Conservation (phyloP, 495 filamentous ascomycete genomes). For the Neurospora tetraspora region DNA sequence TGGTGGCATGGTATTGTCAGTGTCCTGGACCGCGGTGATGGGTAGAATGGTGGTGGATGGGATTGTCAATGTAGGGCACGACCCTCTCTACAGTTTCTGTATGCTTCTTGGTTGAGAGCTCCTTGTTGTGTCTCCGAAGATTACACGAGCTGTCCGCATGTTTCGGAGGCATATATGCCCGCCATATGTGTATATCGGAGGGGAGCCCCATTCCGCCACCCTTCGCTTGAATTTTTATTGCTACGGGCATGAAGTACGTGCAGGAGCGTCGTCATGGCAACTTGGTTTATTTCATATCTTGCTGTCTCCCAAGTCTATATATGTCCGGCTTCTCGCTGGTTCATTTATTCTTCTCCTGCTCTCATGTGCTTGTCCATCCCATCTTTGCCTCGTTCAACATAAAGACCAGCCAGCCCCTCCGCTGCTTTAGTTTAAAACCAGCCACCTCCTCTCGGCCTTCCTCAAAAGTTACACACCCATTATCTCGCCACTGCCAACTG, state of each 20-base stretch:
- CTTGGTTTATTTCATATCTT: background rate
- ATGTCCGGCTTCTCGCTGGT: background rate
- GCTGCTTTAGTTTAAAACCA: background rate
- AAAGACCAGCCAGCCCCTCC: background rate
- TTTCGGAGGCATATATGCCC: background rate
- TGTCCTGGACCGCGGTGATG: background rate
- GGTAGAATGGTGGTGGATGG: background rate
- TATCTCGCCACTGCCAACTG: background rate
- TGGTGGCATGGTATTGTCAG: background rate
- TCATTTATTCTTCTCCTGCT: background rate
- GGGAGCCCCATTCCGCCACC: background rate
- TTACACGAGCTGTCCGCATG: background rate
- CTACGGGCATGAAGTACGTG: background rate
- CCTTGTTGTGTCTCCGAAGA: background rate
- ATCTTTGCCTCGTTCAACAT: background rate
- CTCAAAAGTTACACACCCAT: background rate
- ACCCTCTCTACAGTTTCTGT: background rate
- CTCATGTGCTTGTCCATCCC: background rate
- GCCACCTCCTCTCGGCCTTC: background rate
- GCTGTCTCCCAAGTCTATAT: background rate
- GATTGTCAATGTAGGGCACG: background rate
- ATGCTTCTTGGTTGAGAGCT: background rate
- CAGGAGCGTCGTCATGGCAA: background rate
- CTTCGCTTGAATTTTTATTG: no score
- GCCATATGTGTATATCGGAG: background rate